A percentile compares a stretch with the other conserved stretches of the same genome.
Conservation (phyloP, 1,284 basidiomycete genomes). For the Paramarasmius palmivorus region DNA sequence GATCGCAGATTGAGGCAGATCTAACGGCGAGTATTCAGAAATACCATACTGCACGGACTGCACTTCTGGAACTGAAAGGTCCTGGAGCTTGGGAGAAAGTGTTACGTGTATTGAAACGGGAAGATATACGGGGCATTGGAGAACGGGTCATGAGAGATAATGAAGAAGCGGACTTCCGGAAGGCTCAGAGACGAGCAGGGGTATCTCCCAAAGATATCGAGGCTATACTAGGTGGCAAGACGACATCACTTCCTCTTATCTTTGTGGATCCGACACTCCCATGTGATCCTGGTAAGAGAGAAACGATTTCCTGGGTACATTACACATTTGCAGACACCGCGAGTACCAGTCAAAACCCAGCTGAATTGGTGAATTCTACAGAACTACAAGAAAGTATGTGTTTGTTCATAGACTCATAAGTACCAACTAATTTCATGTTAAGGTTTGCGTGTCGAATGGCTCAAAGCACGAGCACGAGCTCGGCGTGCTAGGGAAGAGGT, state of each 20-base stretch:
- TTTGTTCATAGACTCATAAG: not conserved
- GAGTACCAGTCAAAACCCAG: not conserved
- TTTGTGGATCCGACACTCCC: not conserved
- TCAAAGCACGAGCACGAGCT: constrained; percentile 6
- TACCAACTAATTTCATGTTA: not conserved
- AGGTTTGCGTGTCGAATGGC: constrained; percentile 14
- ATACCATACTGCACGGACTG: constrained; percentile 8
- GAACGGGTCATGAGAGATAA: constrained; percentile 11
- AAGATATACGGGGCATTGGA: constrained; percentile 13
- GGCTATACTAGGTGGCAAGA: not conserved
- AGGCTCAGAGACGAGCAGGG: constrained; percentile 1
- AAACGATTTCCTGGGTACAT: constrained; percentile 14
- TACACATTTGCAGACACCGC: not conserved
- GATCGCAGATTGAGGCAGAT: constrained; percentile 4
- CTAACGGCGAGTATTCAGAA: not conserved
- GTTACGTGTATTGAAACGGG: not conserved
- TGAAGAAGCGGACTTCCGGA: constrained; percentile 8
- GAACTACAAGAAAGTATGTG: constrained; percentile 1
- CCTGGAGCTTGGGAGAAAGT: constrained; percentile 9
- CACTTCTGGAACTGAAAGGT: constrained; percentile 7
- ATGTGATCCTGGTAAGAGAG: constrained; percentile 7
- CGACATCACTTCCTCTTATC: not conserved
- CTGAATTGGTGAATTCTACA: not conserved
- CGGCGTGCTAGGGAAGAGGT: constrained; percentile 7
- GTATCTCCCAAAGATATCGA: not conserved